These are phyloP conservation scores for Talaromyces sp. DNA, from an alignment of 2,329 filamentous ascomycete genomes.

Conservation along the genomic window DNA sequence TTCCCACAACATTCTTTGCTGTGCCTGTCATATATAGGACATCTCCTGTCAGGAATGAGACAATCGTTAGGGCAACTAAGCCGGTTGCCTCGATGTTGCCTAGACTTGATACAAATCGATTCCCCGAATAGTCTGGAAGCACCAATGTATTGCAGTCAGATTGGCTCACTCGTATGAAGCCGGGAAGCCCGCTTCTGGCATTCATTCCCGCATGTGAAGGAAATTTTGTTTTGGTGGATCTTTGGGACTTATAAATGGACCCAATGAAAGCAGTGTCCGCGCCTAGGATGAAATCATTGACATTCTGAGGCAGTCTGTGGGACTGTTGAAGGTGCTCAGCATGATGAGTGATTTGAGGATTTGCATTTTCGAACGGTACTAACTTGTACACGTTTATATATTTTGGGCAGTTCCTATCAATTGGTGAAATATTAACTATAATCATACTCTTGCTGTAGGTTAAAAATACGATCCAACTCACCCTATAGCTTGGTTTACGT, in stretches of 20 bases:
- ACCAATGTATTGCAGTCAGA: constrained; percentile 18
- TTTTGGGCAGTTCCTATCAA: constrained; percentile 17
- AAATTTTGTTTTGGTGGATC: not conserved
- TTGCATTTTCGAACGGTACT: constrained; percentile 5
- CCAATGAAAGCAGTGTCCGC: constrained; percentile 15
- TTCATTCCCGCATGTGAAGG: constrained; percentile 26
- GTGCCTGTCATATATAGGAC: constrained; percentile 26
- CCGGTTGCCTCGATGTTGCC: constrained; percentile 24
- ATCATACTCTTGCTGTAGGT: too few relatives aligned
- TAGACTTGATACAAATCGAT: constrained; percentile 19
- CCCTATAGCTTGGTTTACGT: constrained; percentile 14
- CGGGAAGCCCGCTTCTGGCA: constrained; percentile 22
- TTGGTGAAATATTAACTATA: not conserved
- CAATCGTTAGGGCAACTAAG: constrained; percentile 23
- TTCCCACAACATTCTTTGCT: constrained; percentile 18
- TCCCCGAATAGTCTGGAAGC: constrained; percentile 24
- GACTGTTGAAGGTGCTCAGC: not conserved
- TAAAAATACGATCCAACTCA: not conserved
- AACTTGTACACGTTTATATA: constrained; percentile 17
- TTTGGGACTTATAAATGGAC: constrained; percentile 9
- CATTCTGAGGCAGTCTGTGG: constrained; percentile 11
- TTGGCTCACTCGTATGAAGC: constrained; percentile 21
- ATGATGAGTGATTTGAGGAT: not conserved
- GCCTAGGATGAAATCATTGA: constrained; percentile 12
- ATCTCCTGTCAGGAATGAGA: constrained; percentile 26